Conservation (phyloP, 352 stramenopile genomes). For the Lagenidium sp. region DNA sequence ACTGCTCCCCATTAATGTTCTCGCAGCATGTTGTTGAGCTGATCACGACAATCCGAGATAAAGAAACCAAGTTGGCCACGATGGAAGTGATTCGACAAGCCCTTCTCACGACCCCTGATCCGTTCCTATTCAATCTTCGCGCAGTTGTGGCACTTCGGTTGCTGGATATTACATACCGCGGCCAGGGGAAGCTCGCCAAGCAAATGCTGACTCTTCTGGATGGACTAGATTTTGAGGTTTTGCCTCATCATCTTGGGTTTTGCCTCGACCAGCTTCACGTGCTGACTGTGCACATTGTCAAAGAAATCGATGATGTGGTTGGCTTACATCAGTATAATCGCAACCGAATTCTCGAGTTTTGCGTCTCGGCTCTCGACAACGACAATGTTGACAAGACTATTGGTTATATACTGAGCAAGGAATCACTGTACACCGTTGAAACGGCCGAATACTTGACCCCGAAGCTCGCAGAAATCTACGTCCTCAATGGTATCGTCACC, state of each 20-base stretch:
- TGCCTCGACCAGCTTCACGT: constrained; percentile 41
- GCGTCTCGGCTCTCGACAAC: constrained; percentile 42
- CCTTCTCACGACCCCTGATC: constrained; percentile 34
- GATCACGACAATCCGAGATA: constrained; percentile 62
- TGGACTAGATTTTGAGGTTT: constrained; percentile 15
- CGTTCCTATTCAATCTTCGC: constrained; percentile 44
- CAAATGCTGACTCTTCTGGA: constrained; percentile 46
- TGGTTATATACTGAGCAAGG: constrained; percentile 40
- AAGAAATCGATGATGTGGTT: constrained; percentile 58
- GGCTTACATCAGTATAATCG: constrained; percentile 33
- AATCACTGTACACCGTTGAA: constrained; percentile 40
- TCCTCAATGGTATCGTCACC: constrained; percentile 31
- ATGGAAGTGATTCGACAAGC: constrained; percentile 35
- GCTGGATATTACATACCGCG: constrained; percentile 54
- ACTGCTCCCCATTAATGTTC: constrained; percentile 58
- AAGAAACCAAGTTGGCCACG: constrained; percentile 42
- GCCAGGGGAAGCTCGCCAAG: constrained; percentile 63
- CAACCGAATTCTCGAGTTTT: constrained; percentile 38
- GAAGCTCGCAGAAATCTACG: constrained; percentile 58
- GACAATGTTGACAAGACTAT: constrained; percentile 65
- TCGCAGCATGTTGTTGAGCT: constrained; percentile 60
- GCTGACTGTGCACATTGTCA: constrained; percentile 64
- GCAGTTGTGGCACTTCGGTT: constrained; percentile 38
- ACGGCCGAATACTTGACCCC: constrained; percentile 27
- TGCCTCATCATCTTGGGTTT: constrained; percentile 35